Base-by-base conservation (phyloP, 805 yeast species). In the Candida lessepsii region DNA sequence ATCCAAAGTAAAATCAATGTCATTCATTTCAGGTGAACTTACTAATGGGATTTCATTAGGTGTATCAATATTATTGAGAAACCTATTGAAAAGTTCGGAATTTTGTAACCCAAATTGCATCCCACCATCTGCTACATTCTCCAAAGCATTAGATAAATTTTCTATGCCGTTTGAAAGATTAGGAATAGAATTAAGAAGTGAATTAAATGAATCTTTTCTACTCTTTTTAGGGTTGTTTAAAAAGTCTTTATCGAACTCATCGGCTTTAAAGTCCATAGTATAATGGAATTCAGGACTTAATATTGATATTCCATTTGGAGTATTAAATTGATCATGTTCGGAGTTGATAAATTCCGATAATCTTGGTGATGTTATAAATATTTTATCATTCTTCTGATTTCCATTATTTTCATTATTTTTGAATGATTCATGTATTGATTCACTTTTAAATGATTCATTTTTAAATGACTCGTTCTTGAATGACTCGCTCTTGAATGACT, bases 1-100 rank as follows among this genome's bases (percentile, higher is more conserved):
- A 48, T 70, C 76, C 10, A 58, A 58, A 0, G 72, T 51, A 42
- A 68, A 71, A 33, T 63, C 61, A 43, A 68, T 69, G 32, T 63
- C 61, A 13, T 32, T 20, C 5, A 50, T 27, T 17, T 26, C 37
- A 5, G 42, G 42, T 26, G 38, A 28, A 20, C 16, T 5, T 13
- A 27, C 21, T 6, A 39, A 6, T 15, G 31, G 18, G 3, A 26
- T 9, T 8, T n/a, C n/a, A 15, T 26, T 16, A 4, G 39, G 33
- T 5, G 40, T 20, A 4, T 39, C 42, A 3, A 39, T 27, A 13
- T 15, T 28, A 21, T 17, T 40, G 14, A 59, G 48, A 39, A 54
- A 61, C 26, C 51, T 51, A 37, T 52, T 54, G 48, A 61, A 55
- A 3, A 63, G 46, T 28, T 50, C 63, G 0, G 61, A 56, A 32